These are phyloP conservation scores for Adansonia grandidieri DNA, from an alignment of 441 rosid species.

Conservation along the genomic window DNA sequence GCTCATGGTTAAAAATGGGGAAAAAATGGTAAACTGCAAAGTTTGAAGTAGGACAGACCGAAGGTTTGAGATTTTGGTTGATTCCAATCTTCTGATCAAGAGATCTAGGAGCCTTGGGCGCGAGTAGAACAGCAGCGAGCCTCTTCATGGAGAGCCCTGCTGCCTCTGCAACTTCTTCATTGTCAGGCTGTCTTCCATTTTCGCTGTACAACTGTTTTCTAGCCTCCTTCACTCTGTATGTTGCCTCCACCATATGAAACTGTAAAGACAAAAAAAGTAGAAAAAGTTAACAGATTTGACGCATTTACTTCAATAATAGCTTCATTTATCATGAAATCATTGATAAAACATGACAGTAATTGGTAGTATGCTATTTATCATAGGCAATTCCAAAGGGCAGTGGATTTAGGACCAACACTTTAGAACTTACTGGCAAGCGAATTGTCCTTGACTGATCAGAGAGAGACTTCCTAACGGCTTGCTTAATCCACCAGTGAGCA, in stretches of 20 bases:
- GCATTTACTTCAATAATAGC: neutral
- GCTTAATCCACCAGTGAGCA: slow-evolving; percentile 98
- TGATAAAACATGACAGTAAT: neutral
- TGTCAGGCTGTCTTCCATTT: slow-evolving; percentile 73
- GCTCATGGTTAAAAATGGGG: neutral
- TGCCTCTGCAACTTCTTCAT: slow-evolving; percentile 82
- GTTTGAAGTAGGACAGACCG: slow-evolving; percentile 46
- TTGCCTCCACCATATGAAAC: slow-evolving; percentile 94
- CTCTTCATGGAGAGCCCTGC: slow-evolving; percentile 88
- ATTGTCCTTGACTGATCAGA: slow-evolving; percentile 85
- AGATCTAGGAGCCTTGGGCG: slow-evolving; percentile 86
- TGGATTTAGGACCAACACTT: neutral
- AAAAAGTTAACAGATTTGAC: neutral
- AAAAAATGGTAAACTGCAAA: neutral
- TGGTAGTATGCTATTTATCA: slow-evolving; percentile 11
- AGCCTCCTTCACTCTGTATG: slow-evolving; percentile 86
- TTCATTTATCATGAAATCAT: neutral
- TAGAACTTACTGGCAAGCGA: slow-evolving; percentile 75
- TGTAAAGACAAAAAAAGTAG: slow-evolving; percentile 37
- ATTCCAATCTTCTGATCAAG: slow-evolving; percentile 83
- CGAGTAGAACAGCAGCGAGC: slow-evolving; percentile 65
- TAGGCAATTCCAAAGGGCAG: neutral
- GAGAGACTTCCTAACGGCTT: slow-evolving; percentile 83
- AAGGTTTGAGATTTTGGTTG: slow-evolving; percentile 76
- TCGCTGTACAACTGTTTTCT: slow-evolving; percentile 68